Evolutionary conservation across 306 rosid species (phyloP).

Genomic region (Betula pendula): DNA sequence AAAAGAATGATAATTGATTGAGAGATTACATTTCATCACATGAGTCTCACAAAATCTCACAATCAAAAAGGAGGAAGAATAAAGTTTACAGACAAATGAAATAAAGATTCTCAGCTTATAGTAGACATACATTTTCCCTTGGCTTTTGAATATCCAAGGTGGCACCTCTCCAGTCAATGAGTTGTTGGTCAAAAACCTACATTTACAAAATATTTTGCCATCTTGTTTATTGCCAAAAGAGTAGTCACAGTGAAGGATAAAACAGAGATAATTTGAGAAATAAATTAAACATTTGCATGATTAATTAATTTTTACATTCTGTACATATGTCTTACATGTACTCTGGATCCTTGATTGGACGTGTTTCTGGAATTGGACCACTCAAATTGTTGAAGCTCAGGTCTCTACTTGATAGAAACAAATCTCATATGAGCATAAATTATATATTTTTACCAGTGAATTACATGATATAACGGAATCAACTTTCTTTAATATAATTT

Average conservation of each 20-base stretch:
- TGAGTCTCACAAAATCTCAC: neutral
- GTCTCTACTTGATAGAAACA: slow-evolving; percentile 48
- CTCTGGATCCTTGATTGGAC: slow-evolving; percentile 25
- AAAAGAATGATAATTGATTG: neutral
- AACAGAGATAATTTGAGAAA: neutral
- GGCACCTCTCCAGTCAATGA: slow-evolving; percentile 66
- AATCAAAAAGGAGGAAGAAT: neutral
- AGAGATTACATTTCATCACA: slow-evolving; percentile 4
- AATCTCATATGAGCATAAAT: slow-evolving; percentile 1
- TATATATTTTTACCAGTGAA: slow-evolving; percentile 2
- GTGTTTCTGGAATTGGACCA: slow-evolving; percentile 54
- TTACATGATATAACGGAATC: slow-evolving; percentile 1
- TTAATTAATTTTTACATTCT: neutral
- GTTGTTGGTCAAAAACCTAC: slow-evolving; percentile 80
- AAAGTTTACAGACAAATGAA: slow-evolving; percentile 6
- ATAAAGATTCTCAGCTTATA: neutral
- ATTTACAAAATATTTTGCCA: slow-evolving; percentile 16
- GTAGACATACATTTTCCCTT: slow-evolving; percentile 45
- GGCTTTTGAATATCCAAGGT: slow-evolving; percentile 38
- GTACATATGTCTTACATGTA: slow-evolving; percentile 49
- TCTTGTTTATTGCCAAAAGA: neutral
- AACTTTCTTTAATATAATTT: neutral
- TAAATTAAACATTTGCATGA: neutral
- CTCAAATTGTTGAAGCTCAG: slow-evolving; percentile 75
- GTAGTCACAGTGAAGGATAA: neutral